Conservation (phyloP, 164 flowering plant species). For the Euptelea pleiosperma region DNA sequence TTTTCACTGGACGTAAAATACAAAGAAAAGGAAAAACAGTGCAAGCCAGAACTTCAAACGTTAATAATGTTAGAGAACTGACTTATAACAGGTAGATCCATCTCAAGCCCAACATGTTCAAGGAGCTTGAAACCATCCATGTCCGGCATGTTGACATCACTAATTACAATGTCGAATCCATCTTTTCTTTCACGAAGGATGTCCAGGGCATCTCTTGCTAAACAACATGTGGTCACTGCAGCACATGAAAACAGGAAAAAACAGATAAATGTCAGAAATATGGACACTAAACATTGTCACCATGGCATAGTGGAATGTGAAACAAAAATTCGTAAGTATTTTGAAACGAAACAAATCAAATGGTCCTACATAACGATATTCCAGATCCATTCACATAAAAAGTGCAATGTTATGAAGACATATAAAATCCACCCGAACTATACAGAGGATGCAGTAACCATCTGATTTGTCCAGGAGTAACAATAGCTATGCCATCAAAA, state of each 20-base stretch:
- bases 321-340: neutral
- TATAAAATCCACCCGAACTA: no score
- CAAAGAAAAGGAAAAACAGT: neutral
- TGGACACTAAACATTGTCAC: neutral
- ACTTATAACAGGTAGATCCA: conserved; percentile 99
- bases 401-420: no score
- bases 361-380: no score
- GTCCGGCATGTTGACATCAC: conserved; percentile 99
- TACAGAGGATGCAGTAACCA: no score
- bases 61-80: conserved; percentile 25
- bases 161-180: conserved; percentile 90
- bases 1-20: no score
- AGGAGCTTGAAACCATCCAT: conserved; percentile 98
- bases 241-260: conserved; percentile 3
- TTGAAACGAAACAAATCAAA: no score
- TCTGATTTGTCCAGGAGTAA: no score
- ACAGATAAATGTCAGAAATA: neutral
- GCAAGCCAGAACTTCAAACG: conserved; percentile 3
- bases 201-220: conserved; percentile 76
- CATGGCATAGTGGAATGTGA: neutral
- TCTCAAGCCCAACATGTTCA: conserved; percentile 94
- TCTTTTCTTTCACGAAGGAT: conserved; percentile 83
- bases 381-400: no score
- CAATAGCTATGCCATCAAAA: no score
- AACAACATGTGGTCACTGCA: conserved; percentile 87